A percentile compares a stretch with the other conserved stretches of the same genome.
Evolutionary conservation across 371 early-diverging fungal species (phyloP).

Genomic region (Zychaea mexicana): DNA sequence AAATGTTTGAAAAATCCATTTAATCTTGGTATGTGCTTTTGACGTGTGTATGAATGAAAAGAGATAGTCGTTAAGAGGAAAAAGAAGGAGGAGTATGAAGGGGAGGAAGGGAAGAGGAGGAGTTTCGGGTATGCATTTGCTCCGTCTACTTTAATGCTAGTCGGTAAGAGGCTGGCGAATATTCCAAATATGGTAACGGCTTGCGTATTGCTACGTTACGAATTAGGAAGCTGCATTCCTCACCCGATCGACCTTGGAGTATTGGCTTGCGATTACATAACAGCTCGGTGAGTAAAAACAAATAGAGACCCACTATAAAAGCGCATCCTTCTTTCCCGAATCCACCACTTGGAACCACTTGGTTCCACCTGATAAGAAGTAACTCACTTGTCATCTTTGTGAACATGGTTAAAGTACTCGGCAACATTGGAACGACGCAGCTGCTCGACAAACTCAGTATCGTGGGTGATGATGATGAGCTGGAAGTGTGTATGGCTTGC

Average conservation of each 20-base stretch:
- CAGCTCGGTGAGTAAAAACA: not conserved
- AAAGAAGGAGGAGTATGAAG: not conserved
- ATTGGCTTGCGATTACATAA: constrained; percentile 1
- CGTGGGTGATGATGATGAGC: constrained; percentile 99
- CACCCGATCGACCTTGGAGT: constrained; percentile 8
- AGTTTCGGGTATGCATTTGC: too few species aligned
- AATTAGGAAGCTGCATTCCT: not conserved
- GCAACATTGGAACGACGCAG: constrained; percentile 80
- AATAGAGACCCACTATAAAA: too few species aligned
- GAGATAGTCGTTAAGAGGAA: not conserved
- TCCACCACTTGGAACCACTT: too few species aligned
- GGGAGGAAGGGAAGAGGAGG: too few species aligned
- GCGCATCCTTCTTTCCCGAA: too few species aligned
- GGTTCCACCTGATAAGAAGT: not conserved
- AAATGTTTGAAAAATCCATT: not conserved
- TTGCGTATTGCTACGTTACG: too few species aligned
- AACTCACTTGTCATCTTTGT: constrained; percentile 70
- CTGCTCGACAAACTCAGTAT: constrained; percentile 95
- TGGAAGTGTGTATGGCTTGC: constrained; percentile 92
- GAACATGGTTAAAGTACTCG: constrained; percentile 84
- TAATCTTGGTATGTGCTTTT: too few species aligned
- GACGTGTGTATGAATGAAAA: not conserved
- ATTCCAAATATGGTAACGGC: too few species aligned
- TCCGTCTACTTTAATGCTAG: too few species aligned
- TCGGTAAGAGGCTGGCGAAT: too few species aligned